Conservation (phyloP, 2,329 filamentous ascomycete species). For the Fusarium musae region DNA sequence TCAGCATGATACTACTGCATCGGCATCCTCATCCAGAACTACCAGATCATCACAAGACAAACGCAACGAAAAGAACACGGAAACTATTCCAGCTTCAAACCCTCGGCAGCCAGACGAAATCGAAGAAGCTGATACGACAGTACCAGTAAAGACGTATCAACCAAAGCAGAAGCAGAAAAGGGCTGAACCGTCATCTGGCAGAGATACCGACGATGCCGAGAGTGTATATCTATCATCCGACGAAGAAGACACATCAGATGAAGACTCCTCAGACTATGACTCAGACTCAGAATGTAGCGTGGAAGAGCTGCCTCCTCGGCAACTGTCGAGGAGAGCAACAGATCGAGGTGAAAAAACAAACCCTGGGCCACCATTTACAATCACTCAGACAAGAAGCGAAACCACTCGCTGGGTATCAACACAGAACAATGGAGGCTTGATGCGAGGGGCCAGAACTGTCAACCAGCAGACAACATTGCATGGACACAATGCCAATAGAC, state of each 20-base stretch:
- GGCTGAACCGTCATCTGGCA: slow-evolving; percentile 15
- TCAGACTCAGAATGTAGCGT: slow-evolving; percentile 26
- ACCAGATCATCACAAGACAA: slow-evolving; percentile 4
- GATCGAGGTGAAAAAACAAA: not conserved
- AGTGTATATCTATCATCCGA: slow-evolving; percentile 38
- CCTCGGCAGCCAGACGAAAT: slow-evolving; percentile 33
- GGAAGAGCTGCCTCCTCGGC: slow-evolving; percentile 20
- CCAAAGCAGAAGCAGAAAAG: slow-evolving; percentile 12
- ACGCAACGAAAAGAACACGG: not conserved
- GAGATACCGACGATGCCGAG: slow-evolving; percentile 29
- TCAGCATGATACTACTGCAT: slow-evolving; percentile 6
- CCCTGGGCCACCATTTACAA: slow-evolving; percentile 18
- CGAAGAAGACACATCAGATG: slow-evolving; percentile 24
- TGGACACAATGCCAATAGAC: slow-evolving; percentile 18
- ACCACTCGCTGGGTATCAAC: slow-evolving; percentile 40
- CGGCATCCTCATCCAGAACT: slow-evolving; percentile 3
- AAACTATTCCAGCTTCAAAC: not conserved
- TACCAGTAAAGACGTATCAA: slow-evolving; percentile 3
- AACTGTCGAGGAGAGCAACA: slow-evolving; percentile 24
- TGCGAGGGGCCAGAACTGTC: slow-evolving; percentile 32
- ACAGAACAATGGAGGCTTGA: slow-evolving; percentile 22
- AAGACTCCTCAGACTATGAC: slow-evolving; percentile 28
- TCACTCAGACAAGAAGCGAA: slow-evolving; percentile 35
- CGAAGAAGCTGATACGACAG: slow-evolving; percentile 24
- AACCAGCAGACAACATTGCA: slow-evolving; percentile 38